Percentiles rank a stretch among this genome's conserved stretches.
Evolutionary conservation across 345 rosid species (phyloP).

Genomic region (Gossypioides kirkii): DNA sequence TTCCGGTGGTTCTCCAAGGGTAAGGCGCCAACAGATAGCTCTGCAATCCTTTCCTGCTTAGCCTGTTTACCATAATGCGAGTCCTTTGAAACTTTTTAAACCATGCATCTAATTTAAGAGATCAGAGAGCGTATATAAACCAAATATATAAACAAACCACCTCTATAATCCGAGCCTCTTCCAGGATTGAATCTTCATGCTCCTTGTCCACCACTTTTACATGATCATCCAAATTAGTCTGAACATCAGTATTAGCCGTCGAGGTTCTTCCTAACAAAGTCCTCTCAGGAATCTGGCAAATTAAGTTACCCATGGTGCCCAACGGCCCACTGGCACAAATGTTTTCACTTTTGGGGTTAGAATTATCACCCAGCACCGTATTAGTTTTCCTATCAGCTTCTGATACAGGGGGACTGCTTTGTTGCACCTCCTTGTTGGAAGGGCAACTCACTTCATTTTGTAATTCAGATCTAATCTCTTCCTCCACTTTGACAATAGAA

Average conservation of each 20-base stretch:
- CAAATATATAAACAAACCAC: slow-evolving; percentile 31
- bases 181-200: slow-evolving; percentile 74
- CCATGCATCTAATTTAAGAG: slow-evolving; percentile 14
- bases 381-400: slow-evolving; percentile 34
- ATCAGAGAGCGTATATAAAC: slow-evolving; percentile 16
- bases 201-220: slow-evolving; percentile 48
- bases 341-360: slow-evolving; percentile 27
- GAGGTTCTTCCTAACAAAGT: slow-evolving; percentile 24
- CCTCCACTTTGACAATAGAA: slow-evolving; percentile 38
- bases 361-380: slow-evolving; percentile 25
- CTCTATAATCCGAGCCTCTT: slow-evolving; percentile 89
- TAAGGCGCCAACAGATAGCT: slow-evolving; percentile 56
- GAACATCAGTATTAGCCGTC: slow-evolving; percentile 37
- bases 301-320: slow-evolving; percentile 25
- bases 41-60: slow-evolving; percentile 78
- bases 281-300: slow-evolving; percentile 25
- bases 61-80: slow-evolving; percentile 50
- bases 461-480: slow-evolving; percentile 35
- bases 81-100: slow-evolving; percentile 17
- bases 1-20: slow-evolving; percentile 46
- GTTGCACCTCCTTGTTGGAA: slow-evolving; percentile 31
- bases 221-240: slow-evolving; percentile 32
- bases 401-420: slow-evolving; percentile 29
- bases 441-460: slow-evolving; percentile 40
- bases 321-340: slow-evolving; percentile 30